Evolutionary conservation across 768 basidiomycete species (phyloP), one percentile per base, ranked within the genome.

Genomic region (Ramaria sp.): DNA sequence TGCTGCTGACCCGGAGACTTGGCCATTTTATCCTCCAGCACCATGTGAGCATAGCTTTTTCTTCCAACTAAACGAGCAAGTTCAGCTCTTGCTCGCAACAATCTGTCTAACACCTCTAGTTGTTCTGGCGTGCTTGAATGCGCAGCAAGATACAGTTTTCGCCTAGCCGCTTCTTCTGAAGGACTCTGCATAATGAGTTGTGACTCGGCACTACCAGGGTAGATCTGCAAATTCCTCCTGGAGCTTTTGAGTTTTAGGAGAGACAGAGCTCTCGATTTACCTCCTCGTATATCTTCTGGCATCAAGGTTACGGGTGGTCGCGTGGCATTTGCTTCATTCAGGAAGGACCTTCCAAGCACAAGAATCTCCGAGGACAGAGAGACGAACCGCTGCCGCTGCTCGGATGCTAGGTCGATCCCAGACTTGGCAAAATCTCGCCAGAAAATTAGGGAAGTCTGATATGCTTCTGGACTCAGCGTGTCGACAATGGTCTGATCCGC

Each of bases 341-440:
- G 73, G 63, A 99, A 97, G 54, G 83, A 76, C 16, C 95, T 81
- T 12, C 94, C 94, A 12, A 97, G 84, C 0, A 83, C 73, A 20
- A 95, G 74, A 55, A 98, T 88, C 54, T 90, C 84, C 13, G 94
- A 89, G 2, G 93, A 96, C 10, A 97, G 72, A 1, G 85, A 79
- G 16, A 99, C 92, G 59, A 96, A 97, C 57, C 78, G 82, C 34
- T 80, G 73, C 38, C 96, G 79, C 61, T 91, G 75, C 9, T 73
- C 74, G 0, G 84, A 78, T 9, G 91, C 85, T 12, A 99, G 76
- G 65, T 94, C 78, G 58, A 98, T 94, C 8, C 91, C 95, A 13
- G 94, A 98, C 67, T 93, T 93, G 65, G 96, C 90, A 68, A 99
- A 99, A 73, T 98, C 96, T 45, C 87, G 78, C 78, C 91, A 85